Evolutionary conservation across 495 filamentous ascomycete species (phyloP).

Genomic region (Mytilinidion resinicola): DNA sequence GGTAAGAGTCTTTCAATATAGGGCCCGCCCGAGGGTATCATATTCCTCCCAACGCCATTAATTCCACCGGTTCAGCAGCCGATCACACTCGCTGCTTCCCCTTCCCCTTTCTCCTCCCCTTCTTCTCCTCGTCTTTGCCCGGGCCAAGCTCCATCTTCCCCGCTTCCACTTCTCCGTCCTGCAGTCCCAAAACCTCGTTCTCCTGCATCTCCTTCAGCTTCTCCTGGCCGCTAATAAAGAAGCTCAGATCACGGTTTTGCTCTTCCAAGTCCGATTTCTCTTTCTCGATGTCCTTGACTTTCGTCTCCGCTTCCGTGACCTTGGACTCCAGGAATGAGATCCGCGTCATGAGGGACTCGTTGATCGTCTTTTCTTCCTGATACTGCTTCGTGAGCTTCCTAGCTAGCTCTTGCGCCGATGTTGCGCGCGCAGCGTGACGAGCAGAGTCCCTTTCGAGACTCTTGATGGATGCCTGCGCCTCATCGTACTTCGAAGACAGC

Average conservation of each 20-base stretch:
- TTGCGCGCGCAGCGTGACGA: constrained; percentile 59
- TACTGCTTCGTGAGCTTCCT: constrained; percentile 68
- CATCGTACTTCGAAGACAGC: constrained; percentile 51
- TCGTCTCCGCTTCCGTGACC: constrained; percentile 35
- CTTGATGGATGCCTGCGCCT: constrained; percentile 52
- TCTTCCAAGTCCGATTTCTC: constrained; percentile 65
- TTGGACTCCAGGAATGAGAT: constrained; percentile 57
- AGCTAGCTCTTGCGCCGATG: constrained; percentile 68
- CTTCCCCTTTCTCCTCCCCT: constrained; percentile 39
- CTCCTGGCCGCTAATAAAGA: constrained; percentile 80
- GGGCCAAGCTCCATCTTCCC: constrained; percentile 48
- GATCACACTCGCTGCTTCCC: not conserved
- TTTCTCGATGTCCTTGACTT: constrained; percentile 49
- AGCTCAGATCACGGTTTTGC: constrained; percentile 81
- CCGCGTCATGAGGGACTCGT: constrained; percentile 66
- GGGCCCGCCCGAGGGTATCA: too few relatives aligned
- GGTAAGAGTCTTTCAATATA: too few relatives aligned
- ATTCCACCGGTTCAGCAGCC: too few relatives aligned
- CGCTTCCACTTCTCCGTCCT: constrained; percentile 49
- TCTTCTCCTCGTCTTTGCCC: constrained; percentile 45
- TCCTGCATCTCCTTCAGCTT: constrained; percentile 66
- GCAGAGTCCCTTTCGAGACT: constrained; percentile 62
- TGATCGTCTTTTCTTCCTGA: constrained; percentile 83
- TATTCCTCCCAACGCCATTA: too few relatives aligned
- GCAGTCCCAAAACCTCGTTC: constrained; percentile 48